phyloP scores from a whole-genome alignment of 768 basidiomycete species.

The Arthromyces matolae region DNA sequence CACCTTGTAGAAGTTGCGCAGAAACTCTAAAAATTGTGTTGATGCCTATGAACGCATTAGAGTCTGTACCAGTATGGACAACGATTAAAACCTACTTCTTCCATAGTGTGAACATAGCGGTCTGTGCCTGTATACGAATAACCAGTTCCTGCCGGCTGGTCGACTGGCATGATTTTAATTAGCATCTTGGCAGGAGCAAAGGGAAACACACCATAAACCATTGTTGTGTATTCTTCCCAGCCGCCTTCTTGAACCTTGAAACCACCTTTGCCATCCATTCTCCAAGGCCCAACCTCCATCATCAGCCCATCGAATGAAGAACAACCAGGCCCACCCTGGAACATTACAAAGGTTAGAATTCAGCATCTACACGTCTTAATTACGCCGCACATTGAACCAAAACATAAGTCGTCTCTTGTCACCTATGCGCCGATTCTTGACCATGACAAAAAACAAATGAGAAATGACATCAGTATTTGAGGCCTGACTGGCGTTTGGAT shows the following conservation, averaged over 20 bases:
- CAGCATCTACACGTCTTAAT: not conserved
- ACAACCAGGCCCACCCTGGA: constrained; percentile 92
- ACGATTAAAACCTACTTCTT: constrained; percentile 41
- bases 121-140: constrained; percentile 88
- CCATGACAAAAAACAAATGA: constrained; percentile 85
- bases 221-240: constrained; percentile 96
- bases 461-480: constrained; percentile 60
- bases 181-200: constrained; percentile 1
- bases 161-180: constrained; percentile 52
- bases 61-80: not conserved
- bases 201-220: constrained; percentile 74
- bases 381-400: constrained; percentile 90
- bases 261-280: constrained; percentile 66
- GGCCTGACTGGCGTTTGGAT: constrained; percentile 53
- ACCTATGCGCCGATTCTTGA: constrained; percentile 83
- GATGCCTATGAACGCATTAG: constrained; percentile 50
- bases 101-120: constrained; percentile 75
- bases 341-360: constrained; percentile 3
- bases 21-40: constrained; percentile 75
- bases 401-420: constrained; percentile 89
- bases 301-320: constrained; percentile 95
- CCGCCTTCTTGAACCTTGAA: constrained; percentile 78
- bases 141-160: constrained; percentile 96
- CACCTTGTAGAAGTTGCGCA: constrained; percentile 82
- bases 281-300: constrained; percentile 98